Evolutionary conservation across 495 filamentous ascomycete species (phyloP).

Genomic region (Pyrenula aspistea): DNA sequence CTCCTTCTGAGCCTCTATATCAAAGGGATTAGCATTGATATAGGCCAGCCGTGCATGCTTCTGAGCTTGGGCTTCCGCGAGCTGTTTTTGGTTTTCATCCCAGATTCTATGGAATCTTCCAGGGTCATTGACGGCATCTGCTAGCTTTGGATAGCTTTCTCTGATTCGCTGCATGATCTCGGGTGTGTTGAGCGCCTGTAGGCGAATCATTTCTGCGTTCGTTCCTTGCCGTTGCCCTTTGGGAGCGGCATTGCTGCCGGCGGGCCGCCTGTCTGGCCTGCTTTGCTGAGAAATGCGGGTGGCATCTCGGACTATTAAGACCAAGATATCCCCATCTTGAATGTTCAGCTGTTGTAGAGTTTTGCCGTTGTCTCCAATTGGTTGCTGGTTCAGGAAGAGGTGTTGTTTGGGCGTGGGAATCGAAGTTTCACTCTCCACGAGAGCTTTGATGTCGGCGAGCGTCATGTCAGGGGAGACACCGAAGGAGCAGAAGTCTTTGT

Average conservation of each 20-base stretch:
- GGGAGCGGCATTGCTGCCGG: constrained; percentile 12
- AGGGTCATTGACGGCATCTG: constrained; percentile 64
- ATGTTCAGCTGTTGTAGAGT: constrained; percentile 76
- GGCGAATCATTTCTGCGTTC: not conserved
- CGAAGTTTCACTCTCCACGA: constrained; percentile 55
- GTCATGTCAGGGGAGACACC: constrained; percentile 78
- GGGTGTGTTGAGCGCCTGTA: constrained; percentile 12
- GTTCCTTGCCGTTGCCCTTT: constrained; percentile 3
- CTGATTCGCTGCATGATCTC: constrained; percentile 46
- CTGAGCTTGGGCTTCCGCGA: constrained; percentile 56
- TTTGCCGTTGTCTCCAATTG: constrained; percentile 62
- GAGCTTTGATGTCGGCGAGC: constrained; percentile 74
- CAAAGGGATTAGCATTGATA: constrained; percentile 86
- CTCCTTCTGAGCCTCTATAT: constrained; percentile 76
- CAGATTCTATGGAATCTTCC: constrained; percentile 61
- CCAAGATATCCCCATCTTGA: constrained; percentile 84
- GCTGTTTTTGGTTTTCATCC: constrained; percentile 48
- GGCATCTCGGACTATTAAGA: constrained; percentile 26
- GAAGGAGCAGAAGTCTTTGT: constrained; percentile 70
- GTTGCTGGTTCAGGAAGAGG: constrained; percentile 81
- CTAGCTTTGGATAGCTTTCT: constrained; percentile 60
- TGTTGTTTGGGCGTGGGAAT: constrained; percentile 34
- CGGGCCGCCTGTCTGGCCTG: constrained; percentile 16
- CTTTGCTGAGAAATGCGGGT: not conserved
- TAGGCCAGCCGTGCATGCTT: constrained; percentile 67